Evolutionary conservation across 495 filamentous ascomycete species (phyloP), one percentile per base, ranked within the genome.

Genomic region (Staphylotrichum tortipilum): DNA sequence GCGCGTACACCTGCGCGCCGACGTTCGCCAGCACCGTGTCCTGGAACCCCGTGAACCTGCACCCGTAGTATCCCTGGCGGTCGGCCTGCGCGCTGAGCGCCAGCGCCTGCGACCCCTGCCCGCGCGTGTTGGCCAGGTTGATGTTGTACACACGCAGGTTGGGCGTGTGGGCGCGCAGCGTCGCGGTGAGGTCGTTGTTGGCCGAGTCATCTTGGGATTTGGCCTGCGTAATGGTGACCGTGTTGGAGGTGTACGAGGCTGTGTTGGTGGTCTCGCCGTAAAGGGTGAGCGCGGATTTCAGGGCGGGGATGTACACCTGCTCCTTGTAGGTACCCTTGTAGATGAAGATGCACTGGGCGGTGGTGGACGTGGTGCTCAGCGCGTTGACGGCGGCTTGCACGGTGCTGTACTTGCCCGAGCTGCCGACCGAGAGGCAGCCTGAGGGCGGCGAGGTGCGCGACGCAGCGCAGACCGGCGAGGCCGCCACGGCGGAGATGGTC

Each of bases 101-200:
- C 24, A 85, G 63, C 14, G 81, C 81, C 52, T 83, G 80, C 24
- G 65, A 65, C 14, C 78, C 78, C 31, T 68, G 55, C 8, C 78
- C 76, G 43, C 70, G 66, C 28, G 68, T 74, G 65, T 85, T 85
- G 21, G 62, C 66, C 9, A 84, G 56, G 57, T 84, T 79, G 58
- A 84, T 61, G 50, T 85, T 85, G 60, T 85, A 84, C 36, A 84
- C 56, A 33, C 71, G 71, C n/a, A 80, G 60, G 26, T 72, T 71
- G 2, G 53, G 52, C 23, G 74, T 61, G 41, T 70, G 73, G 30
- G 79, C 79, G 8, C 80, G 63, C 23, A 84, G 61, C 5, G 81
- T 83, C 1, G 67, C 78, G 11, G 74, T 78, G 48, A 61, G 56
- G 55, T 77, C 75, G 49, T 73, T 61, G 44, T 70, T 59, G 44